Evolutionary conservation across 2,329 filamentous ascomycete genomes (phyloP).

Genomic region (Fusarium udum): DNA sequence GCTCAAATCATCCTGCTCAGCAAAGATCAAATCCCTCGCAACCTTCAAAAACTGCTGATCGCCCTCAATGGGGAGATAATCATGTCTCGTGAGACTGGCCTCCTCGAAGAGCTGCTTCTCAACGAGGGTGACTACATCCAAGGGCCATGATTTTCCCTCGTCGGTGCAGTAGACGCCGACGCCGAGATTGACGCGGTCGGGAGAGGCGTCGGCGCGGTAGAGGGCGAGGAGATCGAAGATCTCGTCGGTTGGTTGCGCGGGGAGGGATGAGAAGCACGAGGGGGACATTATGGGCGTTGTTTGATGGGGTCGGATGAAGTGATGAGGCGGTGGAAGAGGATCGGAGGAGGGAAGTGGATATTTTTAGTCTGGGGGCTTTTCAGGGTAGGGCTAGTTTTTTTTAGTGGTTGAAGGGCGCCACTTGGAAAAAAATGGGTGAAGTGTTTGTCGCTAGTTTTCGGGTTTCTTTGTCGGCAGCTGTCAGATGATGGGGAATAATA

Average conservation of each 20-base stretch:
- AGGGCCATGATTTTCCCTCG: conserved; percentile 37
- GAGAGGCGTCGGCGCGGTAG: conserved; percentile 28
- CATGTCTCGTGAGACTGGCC: conserved; percentile 24
- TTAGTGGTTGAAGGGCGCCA: conserved; percentile 1
- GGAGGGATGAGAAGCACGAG: conserved; percentile 15
- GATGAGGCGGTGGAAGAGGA: conserved; percentile 13
- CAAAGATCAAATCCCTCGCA: conserved; percentile 33
- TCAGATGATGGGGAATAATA: not conserved
- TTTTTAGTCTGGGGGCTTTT: conserved; percentile 9
- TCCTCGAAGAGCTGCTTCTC: conserved; percentile 32
- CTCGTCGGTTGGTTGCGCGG: conserved; percentile 22
- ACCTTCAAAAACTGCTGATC: conserved; percentile 32
- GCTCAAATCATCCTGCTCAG: conserved; percentile 18
- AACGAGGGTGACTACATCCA: conserved; percentile 30
- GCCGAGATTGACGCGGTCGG: conserved; percentile 37
- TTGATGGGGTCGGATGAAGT: not conserved
- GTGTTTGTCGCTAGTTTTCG: not conserved
- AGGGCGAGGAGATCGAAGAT: conserved; percentile 22
- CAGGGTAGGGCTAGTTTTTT: conserved; percentile 20
- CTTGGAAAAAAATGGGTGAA: not conserved
- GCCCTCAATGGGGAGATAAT: conserved; percentile 37
- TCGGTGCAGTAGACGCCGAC: conserved; percentile 39
- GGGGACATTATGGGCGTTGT: not conserved
- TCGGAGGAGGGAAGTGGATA: conserved; percentile 26
- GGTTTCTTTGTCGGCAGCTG: not conserved